Evolutionary conservation across 2,329 filamentous ascomycete genomes (phyloP).

Genomic region (Nemania bipapillata): DNA sequence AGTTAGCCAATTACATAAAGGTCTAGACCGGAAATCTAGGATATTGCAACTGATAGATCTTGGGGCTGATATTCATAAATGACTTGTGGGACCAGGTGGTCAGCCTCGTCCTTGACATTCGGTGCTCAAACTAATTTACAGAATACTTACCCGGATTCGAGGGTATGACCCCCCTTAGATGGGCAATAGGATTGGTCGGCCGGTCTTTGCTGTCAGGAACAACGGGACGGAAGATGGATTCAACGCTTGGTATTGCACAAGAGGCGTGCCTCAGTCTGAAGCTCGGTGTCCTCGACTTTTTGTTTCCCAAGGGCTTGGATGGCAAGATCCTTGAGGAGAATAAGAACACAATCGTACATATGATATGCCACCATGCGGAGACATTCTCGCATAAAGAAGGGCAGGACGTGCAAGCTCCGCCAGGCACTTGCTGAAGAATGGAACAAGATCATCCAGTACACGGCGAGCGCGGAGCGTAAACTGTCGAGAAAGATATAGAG

Average conservation of each 20-base stretch:
- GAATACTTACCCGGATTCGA: constrained; percentile 23
- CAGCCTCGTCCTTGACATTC: neutral
- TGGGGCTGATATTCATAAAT: constrained; percentile 34
- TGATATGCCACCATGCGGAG: constrained; percentile 39
- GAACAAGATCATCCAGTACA: too few relatives aligned
- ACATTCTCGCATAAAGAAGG: constrained; percentile 19
- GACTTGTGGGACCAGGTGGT: constrained; percentile 2
- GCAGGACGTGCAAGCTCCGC: too few relatives aligned
- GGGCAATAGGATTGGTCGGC: constrained; percentile 36
- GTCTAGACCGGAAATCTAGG: too few relatives aligned
- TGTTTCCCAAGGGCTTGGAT: constrained; percentile 30
- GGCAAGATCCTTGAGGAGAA: constrained; percentile 27
- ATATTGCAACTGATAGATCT: neutral
- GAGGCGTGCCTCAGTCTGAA: too few relatives aligned
- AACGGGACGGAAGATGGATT: neutral
- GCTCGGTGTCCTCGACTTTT: constrained; percentile 23
- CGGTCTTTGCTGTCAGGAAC: constrained; percentile 13
- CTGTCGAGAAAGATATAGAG: too few relatives aligned
- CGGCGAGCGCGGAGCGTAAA: too few relatives aligned
- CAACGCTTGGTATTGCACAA: constrained; percentile 30
- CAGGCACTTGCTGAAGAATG: too few relatives aligned
- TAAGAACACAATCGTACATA: constrained; percentile 39
- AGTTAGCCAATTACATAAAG: neutral
- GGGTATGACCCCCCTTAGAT: constrained; percentile 40
- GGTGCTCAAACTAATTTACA: neutral